phyloP scores from a whole-genome alignment of 2,329 filamentous ascomycete genomes.

The Fusarium bulbicola region DNA sequence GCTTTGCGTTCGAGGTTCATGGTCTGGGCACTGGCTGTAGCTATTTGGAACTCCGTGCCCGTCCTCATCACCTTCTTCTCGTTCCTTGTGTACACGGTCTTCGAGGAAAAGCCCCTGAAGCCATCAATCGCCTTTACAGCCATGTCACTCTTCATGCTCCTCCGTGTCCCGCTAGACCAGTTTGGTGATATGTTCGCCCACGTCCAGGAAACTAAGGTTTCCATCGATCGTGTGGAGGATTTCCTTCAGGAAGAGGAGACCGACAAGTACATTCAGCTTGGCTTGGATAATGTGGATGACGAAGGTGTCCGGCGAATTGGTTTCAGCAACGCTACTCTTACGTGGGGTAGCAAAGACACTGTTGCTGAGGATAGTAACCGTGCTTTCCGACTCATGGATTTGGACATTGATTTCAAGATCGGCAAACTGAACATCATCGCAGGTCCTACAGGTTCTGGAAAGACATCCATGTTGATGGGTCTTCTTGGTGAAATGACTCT shows the following conservation, averaged over 20 bases:
- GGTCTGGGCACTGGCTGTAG: conserved; percentile 90
- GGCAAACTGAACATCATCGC: conserved; percentile 92
- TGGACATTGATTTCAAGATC: conserved; percentile 83
- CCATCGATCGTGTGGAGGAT: conserved; percentile 94
- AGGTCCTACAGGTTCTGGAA: conserved; percentile 92
- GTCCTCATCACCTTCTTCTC: conserved; percentile 96
- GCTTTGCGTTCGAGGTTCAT: conserved; percentile 85
- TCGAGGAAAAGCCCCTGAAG: conserved; percentile 88
- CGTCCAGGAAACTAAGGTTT: conserved; percentile 97
- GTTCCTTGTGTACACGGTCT: conserved; percentile 89
- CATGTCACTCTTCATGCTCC: conserved; percentile 92
- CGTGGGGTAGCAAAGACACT: conserved; percentile 81
- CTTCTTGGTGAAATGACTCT: conserved; percentile 95
- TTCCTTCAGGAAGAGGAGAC: conserved; percentile 95
- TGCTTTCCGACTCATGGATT: conserved; percentile 82
- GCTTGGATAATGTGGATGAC: conserved; percentile 73
- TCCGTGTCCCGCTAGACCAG: conserved; percentile 93
- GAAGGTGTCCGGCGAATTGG: conserved; percentile 80
- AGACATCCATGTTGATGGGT: conserved; percentile 96
- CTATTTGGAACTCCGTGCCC: conserved; percentile 95
- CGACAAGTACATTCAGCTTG: conserved; percentile 90
- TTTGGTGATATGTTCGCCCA: conserved; percentile 98
- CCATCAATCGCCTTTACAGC: conserved; percentile 96
- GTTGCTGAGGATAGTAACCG: conserved; percentile 71
- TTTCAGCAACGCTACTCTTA: conserved; percentile 84